phyloP scores from a whole-genome alignment of 352 stramenopile genomes.

The Globisporangium yorkense region DNA sequence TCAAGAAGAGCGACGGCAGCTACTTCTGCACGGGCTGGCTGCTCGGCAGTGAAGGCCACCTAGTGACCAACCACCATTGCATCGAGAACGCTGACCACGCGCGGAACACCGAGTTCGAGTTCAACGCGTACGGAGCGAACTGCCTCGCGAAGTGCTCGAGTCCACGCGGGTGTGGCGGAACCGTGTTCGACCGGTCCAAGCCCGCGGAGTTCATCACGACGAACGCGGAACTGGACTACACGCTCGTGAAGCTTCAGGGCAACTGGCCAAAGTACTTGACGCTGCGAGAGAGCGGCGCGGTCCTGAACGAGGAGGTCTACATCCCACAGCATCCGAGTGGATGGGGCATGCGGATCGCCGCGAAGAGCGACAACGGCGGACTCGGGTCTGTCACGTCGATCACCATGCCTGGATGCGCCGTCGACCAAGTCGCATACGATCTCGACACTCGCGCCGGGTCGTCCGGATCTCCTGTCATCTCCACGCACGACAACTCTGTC shows the following conservation, averaged over 20 bases:
- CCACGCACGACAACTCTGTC: slow-evolving; percentile 51
- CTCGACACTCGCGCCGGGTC: slow-evolving; percentile 68
- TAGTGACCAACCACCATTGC: slow-evolving; percentile 81
- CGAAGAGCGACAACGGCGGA: slow-evolving; percentile 28
- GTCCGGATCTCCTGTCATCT: slow-evolving; percentile 62
- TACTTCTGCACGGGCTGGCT: slow-evolving; percentile 78
- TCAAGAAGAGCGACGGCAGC: slow-evolving; percentile 44
- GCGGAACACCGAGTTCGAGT: slow-evolving; percentile 63
- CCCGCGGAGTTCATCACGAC: slow-evolving; percentile 35
- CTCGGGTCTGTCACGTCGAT: slow-evolving; percentile 41
- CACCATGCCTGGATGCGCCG: slow-evolving; percentile 28
- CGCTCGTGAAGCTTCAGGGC: slow-evolving; percentile 56
- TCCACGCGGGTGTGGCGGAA: slow-evolving; percentile 29
- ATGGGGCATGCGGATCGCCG: slow-evolving; percentile 63
- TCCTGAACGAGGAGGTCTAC: slow-evolving; percentile 51
- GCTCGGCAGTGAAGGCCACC: slow-evolving; percentile 64
- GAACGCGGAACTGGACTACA: slow-evolving; percentile 42
- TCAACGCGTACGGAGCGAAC: slow-evolving; percentile 34
- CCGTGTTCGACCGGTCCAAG: slow-evolving; percentile 16
- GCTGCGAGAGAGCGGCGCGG: slow-evolving; percentile 37
- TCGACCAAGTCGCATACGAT: slow-evolving; percentile 58
- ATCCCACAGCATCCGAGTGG: slow-evolving; percentile 56
- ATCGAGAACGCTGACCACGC: slow-evolving; percentile 43
- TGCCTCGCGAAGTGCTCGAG: slow-evolving; percentile 33
- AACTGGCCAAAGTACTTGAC: slow-evolving; percentile 61